A percentile compares a stretch with the other conserved stretches of the same genome.
phyloP scores from a whole-genome alignment of 2,329 filamentous ascomycete species.

The Allantophomopsis cytisporea region DNA sequence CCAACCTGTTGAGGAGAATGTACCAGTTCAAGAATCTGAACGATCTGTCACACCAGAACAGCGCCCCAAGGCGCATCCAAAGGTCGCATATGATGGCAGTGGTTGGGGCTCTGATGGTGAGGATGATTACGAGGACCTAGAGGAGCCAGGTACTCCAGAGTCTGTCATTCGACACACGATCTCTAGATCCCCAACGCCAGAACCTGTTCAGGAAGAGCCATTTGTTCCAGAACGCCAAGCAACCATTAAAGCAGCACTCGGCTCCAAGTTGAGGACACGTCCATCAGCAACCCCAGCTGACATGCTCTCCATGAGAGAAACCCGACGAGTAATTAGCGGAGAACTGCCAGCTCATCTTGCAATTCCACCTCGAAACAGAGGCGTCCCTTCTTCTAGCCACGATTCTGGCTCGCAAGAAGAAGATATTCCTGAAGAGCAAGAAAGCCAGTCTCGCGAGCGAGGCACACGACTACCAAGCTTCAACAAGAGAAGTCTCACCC shows the following conservation, averaged over 20 bases:
- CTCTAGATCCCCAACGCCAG: conserved; percentile 17
- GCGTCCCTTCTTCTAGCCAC: conserved; percentile 35
- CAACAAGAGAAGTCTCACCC: conserved; percentile 69
- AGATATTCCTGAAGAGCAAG: conserved; percentile 9
- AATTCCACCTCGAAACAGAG: conserved; percentile 47
- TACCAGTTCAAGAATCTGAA: neutral
- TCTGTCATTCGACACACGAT: conserved; percentile 79
- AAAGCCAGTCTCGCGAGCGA: conserved; percentile 15
- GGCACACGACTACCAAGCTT: conserved; percentile 52
- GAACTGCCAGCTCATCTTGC: conserved; percentile 47
- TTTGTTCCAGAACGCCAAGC: conserved; percentile 69
- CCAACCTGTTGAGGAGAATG: neutral
- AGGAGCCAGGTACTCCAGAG: conserved; percentile 62
- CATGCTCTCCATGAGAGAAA: conserved; percentile 70
- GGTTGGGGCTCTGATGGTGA: conserved; percentile 43
- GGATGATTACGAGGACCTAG: conserved; percentile 23
- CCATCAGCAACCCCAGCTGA: conserved; percentile 82
- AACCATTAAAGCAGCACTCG: conserved; percentile 72
- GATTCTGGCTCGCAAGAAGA: conserved; percentile 13
- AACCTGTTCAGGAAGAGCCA: conserved; percentile 29
- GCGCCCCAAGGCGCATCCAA: conserved; percentile 28
- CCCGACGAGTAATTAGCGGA: conserved; percentile 72
- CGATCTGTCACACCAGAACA: conserved; percentile 4
- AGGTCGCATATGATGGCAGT: conserved; percentile 49
- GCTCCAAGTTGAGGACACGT: conserved; percentile 77